Percentiles rank a stretch among this genome's conserved stretches.
Conservation (phyloP, 257 asterid species). For the Primulina eburnea region DNA sequence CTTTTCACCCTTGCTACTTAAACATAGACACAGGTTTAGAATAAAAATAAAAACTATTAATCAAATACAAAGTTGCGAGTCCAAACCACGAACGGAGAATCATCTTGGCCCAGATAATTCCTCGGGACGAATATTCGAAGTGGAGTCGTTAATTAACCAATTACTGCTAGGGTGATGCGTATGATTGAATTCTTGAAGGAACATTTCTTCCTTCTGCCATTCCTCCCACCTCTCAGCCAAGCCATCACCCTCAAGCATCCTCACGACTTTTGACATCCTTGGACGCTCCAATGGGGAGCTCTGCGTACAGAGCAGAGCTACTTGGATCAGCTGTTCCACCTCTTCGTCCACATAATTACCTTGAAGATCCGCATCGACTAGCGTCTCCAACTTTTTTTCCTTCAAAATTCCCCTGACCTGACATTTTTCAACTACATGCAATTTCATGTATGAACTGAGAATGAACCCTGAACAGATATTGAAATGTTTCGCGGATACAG, state of each 20-base stretch:
- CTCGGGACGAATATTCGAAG: slow-evolving; percentile 62
- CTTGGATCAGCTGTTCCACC: slow-evolving; percentile 83
- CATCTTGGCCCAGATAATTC: slow-evolving; percentile 89
- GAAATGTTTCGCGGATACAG: neutral
- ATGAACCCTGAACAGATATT: neutral
- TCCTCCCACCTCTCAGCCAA: slow-evolving; percentile 96
- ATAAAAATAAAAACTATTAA: neutral
- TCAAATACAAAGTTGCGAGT: neutral
- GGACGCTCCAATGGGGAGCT: slow-evolving; percentile 77
- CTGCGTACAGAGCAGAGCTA: slow-evolving; percentile 86
- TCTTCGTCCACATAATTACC: slow-evolving; percentile 68
- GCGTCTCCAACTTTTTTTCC: slow-evolving; percentile 69
- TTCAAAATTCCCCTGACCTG: slow-evolving; percentile 83
- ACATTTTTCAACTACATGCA: neutral
- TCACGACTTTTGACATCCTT: slow-evolving; percentile 86
- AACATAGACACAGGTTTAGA: no score
- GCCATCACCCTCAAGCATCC: slow-evolving; percentile 97
- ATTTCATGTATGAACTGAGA: neutral
- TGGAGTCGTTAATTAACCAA: slow-evolving; percentile 70
- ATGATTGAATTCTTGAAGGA: slow-evolving; percentile 57
- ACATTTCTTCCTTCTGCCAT: slow-evolving; percentile 88
- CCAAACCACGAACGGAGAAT: neutral
- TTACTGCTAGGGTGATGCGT: slow-evolving; percentile 38
- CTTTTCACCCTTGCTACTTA: no score
- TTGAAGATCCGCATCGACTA: slow-evolving; percentile 71